These are phyloP conservation scores for Withania somnifera DNA, from an alignment of 305 asterid genomes.

Conservation along the genomic window DNA sequence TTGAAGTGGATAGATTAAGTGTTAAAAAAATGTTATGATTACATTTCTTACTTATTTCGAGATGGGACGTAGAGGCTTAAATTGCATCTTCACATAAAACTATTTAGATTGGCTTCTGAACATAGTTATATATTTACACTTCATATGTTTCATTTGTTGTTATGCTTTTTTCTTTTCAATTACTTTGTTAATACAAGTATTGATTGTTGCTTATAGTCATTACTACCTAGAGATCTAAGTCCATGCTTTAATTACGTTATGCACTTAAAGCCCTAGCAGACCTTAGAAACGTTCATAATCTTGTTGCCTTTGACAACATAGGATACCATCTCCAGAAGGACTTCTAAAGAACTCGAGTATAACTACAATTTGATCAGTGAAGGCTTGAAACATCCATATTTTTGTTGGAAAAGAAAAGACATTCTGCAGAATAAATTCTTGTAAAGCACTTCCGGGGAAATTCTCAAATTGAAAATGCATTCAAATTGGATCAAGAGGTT, in stretches of 20 bases:
- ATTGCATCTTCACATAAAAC: not conserved
- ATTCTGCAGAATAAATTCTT: not conserved
- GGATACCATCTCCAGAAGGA: not conserved
- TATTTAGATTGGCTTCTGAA: not conserved
- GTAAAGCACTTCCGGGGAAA: not conserved
- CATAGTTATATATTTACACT: not conserved
- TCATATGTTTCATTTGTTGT: not conserved
- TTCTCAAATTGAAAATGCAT: not conserved
- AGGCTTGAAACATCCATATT: not conserved
- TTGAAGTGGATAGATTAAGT: not conserved
- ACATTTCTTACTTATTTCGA: not conserved
- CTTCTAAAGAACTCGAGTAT: not conserved
- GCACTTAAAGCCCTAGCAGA: not conserved
- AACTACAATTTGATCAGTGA: not conserved
- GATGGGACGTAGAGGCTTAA: not conserved
- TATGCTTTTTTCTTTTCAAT: not conserved
- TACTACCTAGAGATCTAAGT: not conserved
- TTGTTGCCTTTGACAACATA: not conserved
- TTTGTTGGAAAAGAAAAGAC: not conserved
- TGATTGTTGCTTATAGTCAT: not conserved
- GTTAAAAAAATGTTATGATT: not conserved
- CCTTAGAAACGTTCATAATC: not conserved
- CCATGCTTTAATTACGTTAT: not conserved
- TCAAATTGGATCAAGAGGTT: not conserved
- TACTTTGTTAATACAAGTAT: not conserved